Evolutionary conservation across 176 grass and related monocot genomes (phyloP), one percentile per base, ranked within the genome.

Genomic region (Carex pumila): DNA sequence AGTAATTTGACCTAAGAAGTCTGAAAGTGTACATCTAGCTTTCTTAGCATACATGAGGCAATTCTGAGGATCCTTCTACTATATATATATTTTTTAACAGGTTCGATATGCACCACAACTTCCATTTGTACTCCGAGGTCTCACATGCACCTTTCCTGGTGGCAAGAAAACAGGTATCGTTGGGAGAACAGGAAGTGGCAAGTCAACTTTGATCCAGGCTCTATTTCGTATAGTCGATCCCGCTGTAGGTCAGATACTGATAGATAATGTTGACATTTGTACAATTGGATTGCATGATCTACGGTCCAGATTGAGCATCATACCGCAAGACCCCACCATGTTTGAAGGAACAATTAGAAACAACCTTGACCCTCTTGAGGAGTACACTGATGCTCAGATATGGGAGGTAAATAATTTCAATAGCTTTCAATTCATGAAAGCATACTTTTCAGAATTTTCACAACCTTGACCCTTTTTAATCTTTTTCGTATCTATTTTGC

Each of bases 281-380:
- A 94, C 84, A 22, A 88, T 98, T 34, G 95, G 95, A 12, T 88
- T 98, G 63, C 92, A 98, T 84, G 92, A 98, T 86, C 87, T 98
- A 76, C 90, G 95, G 65, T 98, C 79, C 76, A 85, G 90, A 45
- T 86, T 98, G 22, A 91, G 95, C 54, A 98, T 98, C 47, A 98
- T 98, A 85, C 95, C 92, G 12, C 95, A 98, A 88, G 95, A 97
- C 32, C 92, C 95, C 31, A 93, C 92, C 4, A 91, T 97, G 83
- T 97, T 97, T 11, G 92, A 94, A 86, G 95, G 95, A 32, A 97
- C 95, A 39, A 76, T 97, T 58, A 89, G 95, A 74, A 94, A 85
- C 79, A 97, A 97, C 79, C 92, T 98, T 65, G 95, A 98, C 34
- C 95, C 95, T 57, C 89, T 93, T 71, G 89, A 84, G 14, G 87